Percentiles rank a stretch among this genome's conserved stretches.
phyloP scores from a whole-genome alignment of 139 green algal species.

The Coelastrella sp. region DNA sequence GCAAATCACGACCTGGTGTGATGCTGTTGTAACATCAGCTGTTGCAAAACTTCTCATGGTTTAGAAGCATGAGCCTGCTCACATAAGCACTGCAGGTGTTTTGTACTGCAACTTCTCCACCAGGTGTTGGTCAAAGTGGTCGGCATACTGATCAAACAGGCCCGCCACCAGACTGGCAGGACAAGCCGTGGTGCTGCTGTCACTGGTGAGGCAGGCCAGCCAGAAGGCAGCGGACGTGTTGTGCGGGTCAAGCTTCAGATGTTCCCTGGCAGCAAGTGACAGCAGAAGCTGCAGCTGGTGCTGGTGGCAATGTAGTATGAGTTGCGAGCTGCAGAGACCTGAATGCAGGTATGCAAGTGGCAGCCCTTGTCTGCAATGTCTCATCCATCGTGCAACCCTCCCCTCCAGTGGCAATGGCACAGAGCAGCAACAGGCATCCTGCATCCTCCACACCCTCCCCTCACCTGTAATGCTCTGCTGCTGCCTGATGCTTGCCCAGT shows the following conservation, averaged over 20 bases:
- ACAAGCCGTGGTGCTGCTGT: conserved; percentile 27
- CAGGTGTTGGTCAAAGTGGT: conserved; percentile 70
- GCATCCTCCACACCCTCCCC: no score
- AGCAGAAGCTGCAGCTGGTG: not conserved
- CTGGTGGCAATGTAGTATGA: not conserved
- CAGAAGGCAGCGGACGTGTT: conserved; percentile 60
- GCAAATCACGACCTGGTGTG: not conserved
- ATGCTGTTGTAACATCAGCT: not conserved
- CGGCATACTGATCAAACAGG: conserved; percentile 68
- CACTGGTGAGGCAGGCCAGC: conserved; percentile 57
- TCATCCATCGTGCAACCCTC: not conserved
- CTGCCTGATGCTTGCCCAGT: conserved; percentile 1
- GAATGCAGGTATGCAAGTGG: no score
- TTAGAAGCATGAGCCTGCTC: not conserved
- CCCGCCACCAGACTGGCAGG: conserved; percentile 50
- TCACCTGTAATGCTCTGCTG: conserved; percentile 37
- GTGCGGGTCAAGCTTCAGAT: conserved; percentile 55
- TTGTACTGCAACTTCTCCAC: conserved; percentile 57
- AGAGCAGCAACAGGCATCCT: not conserved
- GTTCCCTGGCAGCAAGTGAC: conserved; percentile 46
- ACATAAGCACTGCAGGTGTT: conserved; percentile 57
- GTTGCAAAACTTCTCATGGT: not conserved
- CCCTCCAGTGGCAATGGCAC: not conserved
- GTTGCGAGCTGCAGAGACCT: no score
- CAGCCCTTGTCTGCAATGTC: not conserved